Percentiles rank a stretch among this genome's conserved stretches.
phyloP scores from a whole-genome alignment of 1,284 basidiomycete genomes.

The Pseudozyma sp. region DNA sequence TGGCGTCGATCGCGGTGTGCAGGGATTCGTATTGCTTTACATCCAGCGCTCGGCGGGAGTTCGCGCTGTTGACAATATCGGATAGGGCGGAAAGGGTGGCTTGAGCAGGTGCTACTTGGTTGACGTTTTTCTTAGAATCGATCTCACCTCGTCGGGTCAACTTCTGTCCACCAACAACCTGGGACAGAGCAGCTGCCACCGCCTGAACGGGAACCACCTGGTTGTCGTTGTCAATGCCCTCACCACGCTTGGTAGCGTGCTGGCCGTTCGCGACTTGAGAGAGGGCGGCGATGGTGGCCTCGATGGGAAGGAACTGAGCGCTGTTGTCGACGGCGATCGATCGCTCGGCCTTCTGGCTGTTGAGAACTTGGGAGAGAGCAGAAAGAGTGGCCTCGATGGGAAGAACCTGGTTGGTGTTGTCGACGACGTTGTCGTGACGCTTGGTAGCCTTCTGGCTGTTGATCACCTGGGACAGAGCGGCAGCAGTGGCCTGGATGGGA shows the following conservation, averaged over 20 bases:
- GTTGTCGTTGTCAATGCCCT: conserved; percentile 26
- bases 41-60: conserved; percentile 56
- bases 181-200: conserved; percentile 41
- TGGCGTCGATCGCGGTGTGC: conserved; percentile 30
- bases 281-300: conserved; percentile 33
- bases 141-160: conserved; percentile 50
- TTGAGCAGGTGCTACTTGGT: conserved; percentile 52
- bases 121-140: conserved; percentile 19
- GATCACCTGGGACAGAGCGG: conserved; percentile 15
- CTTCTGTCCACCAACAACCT: conserved; percentile 36
- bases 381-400: conserved; percentile 24
- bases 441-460: conserved; percentile 7
- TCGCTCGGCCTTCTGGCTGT: conserved; percentile 28
- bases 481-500: conserved; percentile 25
- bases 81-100: conserved; percentile 51
- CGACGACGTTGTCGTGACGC: conserved; percentile 9
- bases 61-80: conserved; percentile 52
- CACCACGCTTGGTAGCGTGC: conserved; percentile 25
- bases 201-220: conserved; percentile 38
- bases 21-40: conserved; percentile 45
- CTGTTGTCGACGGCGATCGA: conserved; percentile 21
- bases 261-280: conserved; percentile 31
- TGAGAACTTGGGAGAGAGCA: conserved; percentile 24
- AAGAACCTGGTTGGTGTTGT: conserved; percentile 16
- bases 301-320: conserved; percentile 26